Percentiles rank a stretch among this genome's conserved stretches.
These are phyloP conservation scores for Termitomyces sp. DNA, from an alignment of 768 basidiomycete species.

Conservation along the genomic window DNA sequence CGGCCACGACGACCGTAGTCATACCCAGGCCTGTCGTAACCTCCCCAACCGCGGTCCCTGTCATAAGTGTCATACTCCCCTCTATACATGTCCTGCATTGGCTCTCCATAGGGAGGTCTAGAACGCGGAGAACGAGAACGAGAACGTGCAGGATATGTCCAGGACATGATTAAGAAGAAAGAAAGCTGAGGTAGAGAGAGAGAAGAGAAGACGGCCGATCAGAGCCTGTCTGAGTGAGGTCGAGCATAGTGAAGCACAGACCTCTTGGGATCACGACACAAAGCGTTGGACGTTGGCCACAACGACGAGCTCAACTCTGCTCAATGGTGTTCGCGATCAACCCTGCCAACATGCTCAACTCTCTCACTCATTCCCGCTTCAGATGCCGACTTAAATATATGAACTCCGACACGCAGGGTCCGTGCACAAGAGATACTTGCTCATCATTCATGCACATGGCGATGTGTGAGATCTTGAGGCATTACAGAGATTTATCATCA, in stretches of 20 bases:
- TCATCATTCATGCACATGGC: not conserved
- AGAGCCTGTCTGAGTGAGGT: slow-evolving; percentile 74
- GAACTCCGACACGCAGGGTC: slow-evolving; percentile 12
- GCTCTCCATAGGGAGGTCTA: slow-evolving; percentile 55
- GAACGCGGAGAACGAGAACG: slow-evolving; percentile 79
- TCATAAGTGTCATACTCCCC: slow-evolving; percentile 71
- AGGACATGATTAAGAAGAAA: slow-evolving; percentile 71
- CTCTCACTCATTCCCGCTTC: slow-evolving; percentile 26
- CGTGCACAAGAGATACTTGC: slow-evolving; percentile 10
- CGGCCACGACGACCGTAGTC: slow-evolving; percentile 69
- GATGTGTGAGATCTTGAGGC: not conserved
- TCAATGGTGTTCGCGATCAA: slow-evolving; percentile 62
- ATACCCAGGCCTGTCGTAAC: slow-evolving; percentile 65
- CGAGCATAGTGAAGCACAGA: slow-evolving; percentile 93
- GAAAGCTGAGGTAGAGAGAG: slow-evolving; percentile 56
- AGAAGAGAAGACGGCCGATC: slow-evolving; percentile 60
- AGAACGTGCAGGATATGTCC: slow-evolving; percentile 79
- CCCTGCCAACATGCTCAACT: slow-evolving; percentile 21
- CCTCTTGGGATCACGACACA: slow-evolving; percentile 74
- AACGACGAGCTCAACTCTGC: slow-evolving; percentile 41
- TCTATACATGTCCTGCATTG: slow-evolving; percentile 56
- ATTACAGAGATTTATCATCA: not conserved
- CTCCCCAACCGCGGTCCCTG: slow-evolving; percentile 67
- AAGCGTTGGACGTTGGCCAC: slow-evolving; percentile 40
- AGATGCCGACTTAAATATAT: slow-evolving; percentile 38